Evolutionary conservation across 2,329 filamentous ascomycete species (phyloP), one percentile per base, ranked within the genome.

Genomic region (Colletotrichum karsti): DNA sequence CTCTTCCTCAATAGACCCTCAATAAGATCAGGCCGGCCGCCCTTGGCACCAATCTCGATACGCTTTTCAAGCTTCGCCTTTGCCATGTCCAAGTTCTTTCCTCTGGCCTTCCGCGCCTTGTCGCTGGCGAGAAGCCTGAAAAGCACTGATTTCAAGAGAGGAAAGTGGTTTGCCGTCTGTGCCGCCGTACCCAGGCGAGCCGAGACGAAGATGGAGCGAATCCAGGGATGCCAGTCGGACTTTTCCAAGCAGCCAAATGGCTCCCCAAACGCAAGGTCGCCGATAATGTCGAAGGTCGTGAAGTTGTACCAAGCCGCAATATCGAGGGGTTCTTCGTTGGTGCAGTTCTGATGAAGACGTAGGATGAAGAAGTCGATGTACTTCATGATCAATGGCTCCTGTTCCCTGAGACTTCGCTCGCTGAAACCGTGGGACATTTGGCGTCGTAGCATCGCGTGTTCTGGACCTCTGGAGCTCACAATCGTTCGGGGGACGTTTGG

Each of bases 371-470:
- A 30, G 2, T 63, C 59, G 7, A 61, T 37, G 46, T 78, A 75
- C 3, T 57, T 42, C 15, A 37, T 42, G 30, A 80, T 75, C 13
- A 76, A 60, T 0, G 72, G 69, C 54, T 79, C 72, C 48, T 79
- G 77, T 4, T 74, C 73, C 20, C 70, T 69, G 72, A 81, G 67
- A 55, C 74, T 56, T 56, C 71, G 63, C n/a, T 75, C 70, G 20
- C 70, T 69, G 68, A 80, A 80, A 20, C 73, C 77, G 28, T 74
- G 75, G 0, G 63, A 70, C 12, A 80, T 63, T 28, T 62, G 44
- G 8, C 67, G 63, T 4, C 76, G 68, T 8, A 71, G 63, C 8
- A 69, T 65, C 8, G 55, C 33, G 22, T 77, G 75, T 20, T 70
- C 56, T 1, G 56, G 55, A 9, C 67, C 57, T 5, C 63, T 42